A percentile compares a stretch with the other conserved stretches of the same genome.
Conservation (phyloP, 345 rosid genomes). For the Punica granatum region DNA sequence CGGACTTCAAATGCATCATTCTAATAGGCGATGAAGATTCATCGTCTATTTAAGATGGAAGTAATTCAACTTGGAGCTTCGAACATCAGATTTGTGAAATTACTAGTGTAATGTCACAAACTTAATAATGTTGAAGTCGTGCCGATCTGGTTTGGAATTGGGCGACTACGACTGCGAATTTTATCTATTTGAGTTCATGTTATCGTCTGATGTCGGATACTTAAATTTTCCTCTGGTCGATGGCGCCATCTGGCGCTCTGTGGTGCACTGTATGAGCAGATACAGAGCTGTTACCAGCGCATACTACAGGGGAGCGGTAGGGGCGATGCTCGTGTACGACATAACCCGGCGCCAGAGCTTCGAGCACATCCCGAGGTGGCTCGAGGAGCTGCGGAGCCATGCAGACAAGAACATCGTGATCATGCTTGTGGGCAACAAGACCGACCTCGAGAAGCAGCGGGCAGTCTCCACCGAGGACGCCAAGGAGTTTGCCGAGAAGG, state of each 20-base stretch:
- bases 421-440: constrained; percentile 42
- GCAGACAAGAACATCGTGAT: constrained; percentile 28
- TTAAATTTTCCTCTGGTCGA: not conserved
- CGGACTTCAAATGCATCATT: not conserved
- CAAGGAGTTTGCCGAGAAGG: constrained; percentile 32
- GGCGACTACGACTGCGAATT: too few species aligned
- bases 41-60: too few species aligned
- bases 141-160: too few species aligned
- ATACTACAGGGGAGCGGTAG: constrained; percentile 43
- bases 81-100: too few species aligned
- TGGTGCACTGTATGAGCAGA: constrained; percentile 12
- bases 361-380: constrained; percentile 42
- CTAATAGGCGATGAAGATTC: too few species aligned
- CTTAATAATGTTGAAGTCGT: too few species aligned
- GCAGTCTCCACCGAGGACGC: constrained; percentile 31
- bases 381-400: constrained; percentile 30
- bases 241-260: not conserved
- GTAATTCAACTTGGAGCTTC: not conserved
- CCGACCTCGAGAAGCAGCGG: constrained; percentile 36
- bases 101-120: too few species aligned
- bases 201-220: not conserved
- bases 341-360: constrained; percentile 30
- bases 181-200: too few species aligned
- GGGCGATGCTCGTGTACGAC: constrained; percentile 41
- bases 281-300: constrained; percentile 44